Percentiles rank a stretch among this genome's conserved stretches.
These are phyloP conservation scores for Phytophthora pisi DNA, from an alignment of 352 stramenopile genomes.

Conservation along the genomic window DNA sequence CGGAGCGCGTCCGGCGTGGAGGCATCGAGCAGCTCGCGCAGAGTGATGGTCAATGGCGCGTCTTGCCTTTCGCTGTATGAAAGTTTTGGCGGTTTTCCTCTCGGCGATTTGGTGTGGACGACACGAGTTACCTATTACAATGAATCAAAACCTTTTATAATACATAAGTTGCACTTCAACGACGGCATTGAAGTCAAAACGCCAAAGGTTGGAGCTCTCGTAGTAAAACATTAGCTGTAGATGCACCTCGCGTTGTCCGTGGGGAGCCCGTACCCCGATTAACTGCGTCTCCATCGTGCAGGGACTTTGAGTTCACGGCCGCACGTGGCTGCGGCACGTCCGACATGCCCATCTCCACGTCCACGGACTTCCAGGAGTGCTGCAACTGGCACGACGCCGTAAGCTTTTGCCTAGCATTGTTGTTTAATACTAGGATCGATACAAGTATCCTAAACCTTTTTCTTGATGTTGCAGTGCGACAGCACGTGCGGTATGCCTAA, in stretches of 20 bases:
- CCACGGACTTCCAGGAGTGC: conserved; percentile 66
- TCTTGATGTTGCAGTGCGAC: conserved; percentile 59
- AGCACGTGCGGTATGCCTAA: conserved; percentile 83
- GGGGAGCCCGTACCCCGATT: not conserved
- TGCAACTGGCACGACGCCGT: conserved; percentile 86
- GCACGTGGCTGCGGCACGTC: conserved; percentile 74
- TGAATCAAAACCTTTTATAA: not conserved
- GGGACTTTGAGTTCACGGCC: conserved; percentile 73
- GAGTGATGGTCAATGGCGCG: not conserved
- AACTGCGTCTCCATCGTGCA: conserved; percentile 19
- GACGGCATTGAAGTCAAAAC: not conserved
- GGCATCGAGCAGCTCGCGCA: conserved; percentile 14
- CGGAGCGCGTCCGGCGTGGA: conserved; percentile 24
- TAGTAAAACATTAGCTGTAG: no score
- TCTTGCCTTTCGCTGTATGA: not conserved
- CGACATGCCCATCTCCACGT: conserved; percentile 52
- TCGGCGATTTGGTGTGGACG: not conserved
- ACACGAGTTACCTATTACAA: not conserved
- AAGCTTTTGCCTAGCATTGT: conserved; percentile 8
- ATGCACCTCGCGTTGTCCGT: no score
- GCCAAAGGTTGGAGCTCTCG: not conserved
- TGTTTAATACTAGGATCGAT: not conserved
- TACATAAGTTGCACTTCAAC: not conserved
- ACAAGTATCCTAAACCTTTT: not conserved
- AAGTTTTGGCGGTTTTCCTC: not conserved